Conservation (phyloP, 257 asterid genomes). For the Scutellaria minor region DNA sequence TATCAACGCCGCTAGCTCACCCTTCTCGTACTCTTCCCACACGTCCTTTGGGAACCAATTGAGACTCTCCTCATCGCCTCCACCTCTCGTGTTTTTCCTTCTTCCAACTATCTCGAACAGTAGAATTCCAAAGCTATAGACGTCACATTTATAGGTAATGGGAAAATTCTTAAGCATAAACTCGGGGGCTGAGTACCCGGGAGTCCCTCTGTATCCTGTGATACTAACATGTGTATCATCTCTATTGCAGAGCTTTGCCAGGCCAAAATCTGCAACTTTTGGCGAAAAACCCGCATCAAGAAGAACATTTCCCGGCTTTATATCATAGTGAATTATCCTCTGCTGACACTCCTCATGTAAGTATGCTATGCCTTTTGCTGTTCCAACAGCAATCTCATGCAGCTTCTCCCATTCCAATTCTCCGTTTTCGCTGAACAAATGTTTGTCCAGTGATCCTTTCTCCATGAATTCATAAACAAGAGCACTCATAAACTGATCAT, state of each 20-base stretch:
- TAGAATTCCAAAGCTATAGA: no score
- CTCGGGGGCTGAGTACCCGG: no score
- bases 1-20: no score
- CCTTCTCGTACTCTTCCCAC: no score
- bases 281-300: conserved; percentile 43
- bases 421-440: conserved; percentile 36
- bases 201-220: no score
- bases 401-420: conserved; percentile 44
- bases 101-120: no score
- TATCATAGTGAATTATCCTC: conserved; percentile 47
- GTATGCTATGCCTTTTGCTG: conserved; percentile 50
- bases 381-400: conserved; percentile 48
- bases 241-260: conserved; percentile 47
- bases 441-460: conserved; percentile 43
- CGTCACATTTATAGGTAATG: no score
- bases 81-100: no score
- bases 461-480: conserved; percentile 53
- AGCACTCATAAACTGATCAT: conserved; percentile 43
- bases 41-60: no score
- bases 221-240: conserved; percentile 40
- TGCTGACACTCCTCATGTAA: conserved; percentile 46
- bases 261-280: conserved; percentile 48
- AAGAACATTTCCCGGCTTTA: conserved; percentile 51
- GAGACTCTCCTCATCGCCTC: no score
- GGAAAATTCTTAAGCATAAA: no score